Evolutionary conservation across 1,284 basidiomycete species (phyloP), one percentile per base, ranked within the genome.

Genomic region (Rhodotorula sp.): DNA sequence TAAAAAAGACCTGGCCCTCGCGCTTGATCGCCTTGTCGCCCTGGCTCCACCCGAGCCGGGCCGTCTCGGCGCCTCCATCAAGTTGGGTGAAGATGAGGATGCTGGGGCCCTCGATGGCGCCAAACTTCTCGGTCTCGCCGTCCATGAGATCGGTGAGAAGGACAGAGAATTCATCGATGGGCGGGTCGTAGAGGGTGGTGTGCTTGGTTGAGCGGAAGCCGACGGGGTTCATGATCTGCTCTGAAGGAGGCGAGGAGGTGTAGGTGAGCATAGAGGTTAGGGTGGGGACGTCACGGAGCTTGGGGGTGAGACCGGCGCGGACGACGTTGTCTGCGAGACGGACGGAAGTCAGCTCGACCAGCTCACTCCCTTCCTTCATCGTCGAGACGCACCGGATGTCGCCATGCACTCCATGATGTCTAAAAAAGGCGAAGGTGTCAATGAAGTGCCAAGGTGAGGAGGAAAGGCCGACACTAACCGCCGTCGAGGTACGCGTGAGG

Each of bases 361-460:
- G 71, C 20, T 15, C 17, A 19, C n/a, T 22, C 1, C n/a, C 7
- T 29, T 17, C 8, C 36, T 8, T 2, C 6, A 11, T 48, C 30
- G 11, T 4, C 15, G 47, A 4, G 1, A 20, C 63, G 53, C 22
- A 74, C 75, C 75, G 1, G 92, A 95, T 65, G 93, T 94, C 34
- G 94, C 94, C 94, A 96, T 97, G 82, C 92, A 94, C 79, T 97
- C 94, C 79, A 96, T 91, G 80, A 94, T 94, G 79, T 97, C 94
- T 95, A 78, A 46, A 49, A 27, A 51, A 2, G 20, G 29, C 13
- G 15, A 49, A 49, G 22, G 13, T 51, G 54, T 34, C 34, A 27
- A 11, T 54, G 36, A 17, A 19, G 53, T 20, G 34, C 20, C 46
- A 8, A 19, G 9, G 77, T 0, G 11, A 27, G 39, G 17, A 3